Evolutionary conservation across 257 asterid species (phyloP).

Genomic region (Craterostigma plantagineum): DNA sequence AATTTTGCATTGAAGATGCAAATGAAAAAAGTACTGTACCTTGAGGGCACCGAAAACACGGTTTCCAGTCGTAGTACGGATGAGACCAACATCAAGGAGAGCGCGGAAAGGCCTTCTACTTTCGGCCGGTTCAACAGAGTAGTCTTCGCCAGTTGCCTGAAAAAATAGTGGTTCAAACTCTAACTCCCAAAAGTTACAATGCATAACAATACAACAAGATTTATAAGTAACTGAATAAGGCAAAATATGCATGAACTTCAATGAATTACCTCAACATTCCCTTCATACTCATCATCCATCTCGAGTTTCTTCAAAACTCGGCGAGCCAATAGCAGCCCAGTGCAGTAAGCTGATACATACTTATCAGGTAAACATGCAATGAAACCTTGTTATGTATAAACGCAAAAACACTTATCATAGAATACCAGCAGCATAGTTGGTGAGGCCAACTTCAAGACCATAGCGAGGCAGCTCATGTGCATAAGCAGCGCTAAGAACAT

Average conservation of each 20-base stretch:
- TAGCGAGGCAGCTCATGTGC: conserved; percentile 27
- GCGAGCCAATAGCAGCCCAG: conserved; percentile 77
- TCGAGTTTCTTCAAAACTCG: conserved; percentile 60
- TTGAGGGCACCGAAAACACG: conserved; percentile 86
- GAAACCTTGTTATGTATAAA: too few species aligned
- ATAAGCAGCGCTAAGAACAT: conserved; percentile 27
- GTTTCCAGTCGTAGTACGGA: conserved; percentile 80
- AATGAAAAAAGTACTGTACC: conserved; percentile 16
- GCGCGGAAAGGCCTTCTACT: conserved; percentile 93
- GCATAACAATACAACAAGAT: too few species aligned
- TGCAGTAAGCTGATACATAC: conserved; percentile 48
- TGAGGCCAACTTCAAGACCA: conserved; percentile 34
- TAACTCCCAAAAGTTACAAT: neutral
- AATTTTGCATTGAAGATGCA: too few species aligned
- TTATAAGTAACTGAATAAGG: neutral
- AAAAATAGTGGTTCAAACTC: neutral
- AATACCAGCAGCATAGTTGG: conserved; percentile 37
- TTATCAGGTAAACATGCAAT: too few species aligned
- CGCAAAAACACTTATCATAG: too few species aligned
- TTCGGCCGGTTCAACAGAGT: conserved; percentile 74
- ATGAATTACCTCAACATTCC: conserved; percentile 54
- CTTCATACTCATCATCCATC: conserved; percentile 63
- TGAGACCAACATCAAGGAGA: conserved; percentile 79
- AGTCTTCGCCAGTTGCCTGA: conserved; percentile 88
- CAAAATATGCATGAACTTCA: neutral